Evolutionary conservation across 176 grass and related monocot species (phyloP), one percentile per base, ranked within the genome.

Genomic region (Aechmea fasciata): DNA sequence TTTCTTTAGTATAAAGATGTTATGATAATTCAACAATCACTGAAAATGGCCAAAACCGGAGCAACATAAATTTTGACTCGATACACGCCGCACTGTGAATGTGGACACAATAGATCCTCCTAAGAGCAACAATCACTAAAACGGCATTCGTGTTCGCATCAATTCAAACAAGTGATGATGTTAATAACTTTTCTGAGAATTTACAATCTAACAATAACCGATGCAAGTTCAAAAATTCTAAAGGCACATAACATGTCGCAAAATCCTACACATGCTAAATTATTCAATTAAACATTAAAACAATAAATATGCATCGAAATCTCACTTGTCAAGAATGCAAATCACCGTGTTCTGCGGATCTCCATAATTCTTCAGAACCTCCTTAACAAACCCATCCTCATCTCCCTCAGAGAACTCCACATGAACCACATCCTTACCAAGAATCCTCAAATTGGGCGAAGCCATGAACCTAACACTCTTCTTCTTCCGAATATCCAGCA

Each of bases 321-420:
- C 94, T 93, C 77, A 99, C 94, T 87, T 99, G 78, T 99, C 87
- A 80, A 99, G 87, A 70, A 99, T 71, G 77, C 94, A 99, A 33
- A 99, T 19, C 67, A 93, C 24, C 10, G 94, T 99, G 71, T 86
- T 93, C 1, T 54, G 62, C 2, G 87, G 94, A 76, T 99, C 87
- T 9, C 26, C 66, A 55, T 90, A 99, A 79, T 47, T 85, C 18
- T 63, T 54, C 2, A 86, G 24, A 67, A 88, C 79, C 73, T 93
- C 74, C 72, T 78, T 22, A 11, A 99, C 3, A 25, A 99, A 99
- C 2, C 76, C 29, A 11, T 84, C 71, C 65, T 90, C 87, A 23
- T 99, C 65, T 3, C 77, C 89, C 81, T 93, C 94, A 64, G 88
- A 22, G 25, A 90, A 88, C 50, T 92, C 86, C 49, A 93, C 75